phyloP scores from a whole-genome alignment of 1,284 basidiomycete species.

The Ceratobasidium papillatum region DNA sequence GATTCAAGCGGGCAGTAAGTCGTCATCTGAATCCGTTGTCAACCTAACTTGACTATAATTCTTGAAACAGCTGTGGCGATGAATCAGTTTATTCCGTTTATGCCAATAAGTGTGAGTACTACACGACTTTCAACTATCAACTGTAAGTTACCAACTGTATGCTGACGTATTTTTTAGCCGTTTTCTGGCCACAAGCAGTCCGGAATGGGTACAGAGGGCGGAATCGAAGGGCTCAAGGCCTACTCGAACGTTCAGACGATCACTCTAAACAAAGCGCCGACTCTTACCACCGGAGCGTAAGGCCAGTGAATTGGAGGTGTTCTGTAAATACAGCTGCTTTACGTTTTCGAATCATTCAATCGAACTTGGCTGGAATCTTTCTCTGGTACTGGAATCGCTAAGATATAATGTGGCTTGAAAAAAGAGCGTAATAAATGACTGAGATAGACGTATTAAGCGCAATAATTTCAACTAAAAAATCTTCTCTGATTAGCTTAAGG shows the following conservation, averaged over 20 bases:
- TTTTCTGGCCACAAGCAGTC: constrained; percentile 23
- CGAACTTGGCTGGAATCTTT: too few species aligned
- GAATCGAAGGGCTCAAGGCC: not conserved
- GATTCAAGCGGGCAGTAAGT: constrained; percentile 33
- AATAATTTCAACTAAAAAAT: too few species aligned
- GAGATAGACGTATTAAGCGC: too few species aligned
- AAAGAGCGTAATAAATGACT: too few species aligned
- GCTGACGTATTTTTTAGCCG: not conserved
- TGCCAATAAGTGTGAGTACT: not conserved
- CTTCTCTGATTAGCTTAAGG: too few species aligned
- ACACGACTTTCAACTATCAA: not conserved
- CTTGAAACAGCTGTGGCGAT: not conserved
- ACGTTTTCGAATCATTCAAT: too few species aligned
- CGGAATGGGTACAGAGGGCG: constrained; percentile 9
- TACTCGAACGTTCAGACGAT: constrained; percentile 6
- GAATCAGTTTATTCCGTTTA: constrained; percentile 9
- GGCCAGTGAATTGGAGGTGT: too few species aligned
- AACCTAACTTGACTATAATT: not conserved
- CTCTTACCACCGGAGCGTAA: too few species aligned
- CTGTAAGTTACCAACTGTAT: not conserved
- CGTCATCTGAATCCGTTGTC: not conserved
- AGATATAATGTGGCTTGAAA: too few species aligned
- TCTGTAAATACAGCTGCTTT: too few species aligned
- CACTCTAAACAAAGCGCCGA: constrained; percentile 6
- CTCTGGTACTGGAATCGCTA: too few species aligned